phyloP scores from a whole-genome alignment of 208 protist species.

The Trypanosoma cruzi region DNA sequence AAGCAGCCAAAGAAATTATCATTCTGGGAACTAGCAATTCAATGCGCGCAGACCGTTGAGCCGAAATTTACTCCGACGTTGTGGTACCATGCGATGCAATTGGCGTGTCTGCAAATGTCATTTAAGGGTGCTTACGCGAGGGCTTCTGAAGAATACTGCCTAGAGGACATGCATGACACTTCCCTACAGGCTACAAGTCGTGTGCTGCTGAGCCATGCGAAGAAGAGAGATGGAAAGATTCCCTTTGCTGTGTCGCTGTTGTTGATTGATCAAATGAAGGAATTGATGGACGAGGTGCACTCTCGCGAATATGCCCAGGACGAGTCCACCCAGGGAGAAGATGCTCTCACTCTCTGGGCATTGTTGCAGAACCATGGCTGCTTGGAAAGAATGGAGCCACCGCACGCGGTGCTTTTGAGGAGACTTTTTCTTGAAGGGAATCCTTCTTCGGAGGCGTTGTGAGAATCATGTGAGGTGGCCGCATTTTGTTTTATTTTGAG shows the following conservation, averaged over 20 bases:
- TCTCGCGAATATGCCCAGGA: not conserved
- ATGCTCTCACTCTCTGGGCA: constrained; percentile 28
- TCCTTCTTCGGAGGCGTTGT: not conserved
- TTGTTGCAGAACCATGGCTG: constrained; percentile 19
- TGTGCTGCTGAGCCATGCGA: constrained; percentile 22
- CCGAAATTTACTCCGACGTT: constrained; percentile 8
- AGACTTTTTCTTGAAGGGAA: constrained; percentile 20
- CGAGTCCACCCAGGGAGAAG: constrained; percentile 5
- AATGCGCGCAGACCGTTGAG: constrained; percentile 23
- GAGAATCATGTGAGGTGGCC: not conserved
- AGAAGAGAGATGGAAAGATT: constrained; percentile 12
- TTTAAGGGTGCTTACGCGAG: not conserved
- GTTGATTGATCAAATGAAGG: constrained; percentile 59
- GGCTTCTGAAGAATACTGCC: not conserved
- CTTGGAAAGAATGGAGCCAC: constrained; percentile 31
- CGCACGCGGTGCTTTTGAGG: constrained; percentile 26
- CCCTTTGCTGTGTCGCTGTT: constrained; percentile 44
- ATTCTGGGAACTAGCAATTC: constrained; percentile 27
- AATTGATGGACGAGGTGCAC: not conserved
- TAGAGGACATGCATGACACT: constrained; percentile 24
- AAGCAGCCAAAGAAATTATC: not conserved
- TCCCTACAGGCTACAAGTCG: constrained; percentile 26
- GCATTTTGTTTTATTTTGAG: not conserved
- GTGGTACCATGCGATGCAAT: constrained; percentile 22
- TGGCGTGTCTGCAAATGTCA: constrained; percentile 1